phyloP scores from a whole-genome alignment of 2,329 filamentous ascomycete genomes.

The Cordyceps tenuipes region DNA sequence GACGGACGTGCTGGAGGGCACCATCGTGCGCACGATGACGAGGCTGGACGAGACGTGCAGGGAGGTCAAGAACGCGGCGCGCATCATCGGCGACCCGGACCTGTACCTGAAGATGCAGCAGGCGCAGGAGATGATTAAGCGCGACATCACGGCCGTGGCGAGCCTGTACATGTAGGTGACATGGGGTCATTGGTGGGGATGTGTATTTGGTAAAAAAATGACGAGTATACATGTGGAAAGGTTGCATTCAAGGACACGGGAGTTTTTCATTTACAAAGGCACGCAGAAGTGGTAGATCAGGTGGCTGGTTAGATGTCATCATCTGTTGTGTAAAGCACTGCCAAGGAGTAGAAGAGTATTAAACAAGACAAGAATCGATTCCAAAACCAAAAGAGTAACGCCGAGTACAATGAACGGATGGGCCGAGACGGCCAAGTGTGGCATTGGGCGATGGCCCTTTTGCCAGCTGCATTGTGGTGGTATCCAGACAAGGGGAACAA shows the following conservation, averaged over 20 bases:
- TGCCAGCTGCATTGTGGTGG: not conserved
- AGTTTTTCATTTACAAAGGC: not conserved
- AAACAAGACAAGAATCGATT: not conserved
- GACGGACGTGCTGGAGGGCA: conserved; percentile 94
- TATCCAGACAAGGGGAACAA: not conserved
- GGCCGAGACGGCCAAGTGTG: not conserved
- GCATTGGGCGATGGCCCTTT: not conserved
- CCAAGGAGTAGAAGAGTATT: not conserved
- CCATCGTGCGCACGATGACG: conserved; percentile 92
- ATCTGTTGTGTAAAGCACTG: not conserved
- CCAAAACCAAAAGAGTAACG: conserved; percentile 3
- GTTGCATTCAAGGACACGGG: not conserved
- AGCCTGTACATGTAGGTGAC: conserved; percentile 69
- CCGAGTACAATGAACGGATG: conserved; percentile 4
- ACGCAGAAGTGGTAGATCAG: not conserved
- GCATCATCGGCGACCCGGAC: conserved; percentile 88
- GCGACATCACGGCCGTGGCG: conserved; percentile 86
- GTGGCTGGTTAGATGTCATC: conserved; percentile 2
- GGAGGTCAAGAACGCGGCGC: conserved; percentile 93
- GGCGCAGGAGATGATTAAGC: conserved; percentile 95
- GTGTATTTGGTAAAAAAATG: not conserved
- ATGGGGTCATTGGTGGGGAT: not conserved
- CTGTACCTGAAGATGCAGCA: conserved; percentile 95
- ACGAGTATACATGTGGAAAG: not conserved
- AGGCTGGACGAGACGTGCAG: conserved; percentile 91